Percentiles rank a stretch among this genome's conserved stretches.
These are phyloP conservation scores for Chlorociboria aeruginascens DNA, from an alignment of 495 filamentous ascomycete genomes.

Conservation along the genomic window DNA sequence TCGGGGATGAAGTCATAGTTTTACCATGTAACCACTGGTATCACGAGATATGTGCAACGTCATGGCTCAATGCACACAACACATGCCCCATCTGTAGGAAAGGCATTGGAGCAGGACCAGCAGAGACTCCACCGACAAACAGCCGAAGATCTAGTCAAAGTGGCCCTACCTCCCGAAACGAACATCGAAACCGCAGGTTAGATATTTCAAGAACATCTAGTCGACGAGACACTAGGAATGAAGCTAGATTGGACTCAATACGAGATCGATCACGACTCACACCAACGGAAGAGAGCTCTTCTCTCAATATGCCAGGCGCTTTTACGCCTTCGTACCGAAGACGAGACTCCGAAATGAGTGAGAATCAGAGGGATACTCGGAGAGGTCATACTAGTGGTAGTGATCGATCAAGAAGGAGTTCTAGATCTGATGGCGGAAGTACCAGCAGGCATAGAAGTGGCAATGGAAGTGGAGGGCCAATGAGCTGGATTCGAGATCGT, in stretches of 20 bases:
- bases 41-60: slow-evolving; percentile 60
- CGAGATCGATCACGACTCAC: slow-evolving; percentile 8
- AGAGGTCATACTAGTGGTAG: slow-evolving; percentile 9
- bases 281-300: slow-evolving; percentile 2
- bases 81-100: slow-evolving; percentile 83
- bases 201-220: slow-evolving; percentile 3
- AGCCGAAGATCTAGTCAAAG: slow-evolving; percentile 8
- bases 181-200: slow-evolving; percentile 12
- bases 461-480: slow-evolving; percentile 17
- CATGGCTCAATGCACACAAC: slow-evolving; percentile 79
- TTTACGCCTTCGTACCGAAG: background rate
- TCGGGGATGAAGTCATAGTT: slow-evolving; percentile 63
- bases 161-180: slow-evolving; percentile 1
- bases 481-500: slow-evolving; percentile 28
- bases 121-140: background rate
- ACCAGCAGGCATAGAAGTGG: slow-evolving; percentile 1
- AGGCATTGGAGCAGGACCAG: slow-evolving; percentile 36
- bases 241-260: slow-evolving; percentile 18
- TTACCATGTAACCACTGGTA: slow-evolving; percentile 92
- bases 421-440: slow-evolving; percentile 7
- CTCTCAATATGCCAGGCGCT: slow-evolving; percentile 1
- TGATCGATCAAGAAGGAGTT: slow-evolving; percentile 5
- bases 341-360: slow-evolving; percentile 4
- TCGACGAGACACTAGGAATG: slow-evolving; percentile 9
- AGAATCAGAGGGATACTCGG: slow-evolving; percentile 4